Evolutionary conservation across 345 rosid species (phyloP).

Genomic region (Rhizophora mangle): DNA sequence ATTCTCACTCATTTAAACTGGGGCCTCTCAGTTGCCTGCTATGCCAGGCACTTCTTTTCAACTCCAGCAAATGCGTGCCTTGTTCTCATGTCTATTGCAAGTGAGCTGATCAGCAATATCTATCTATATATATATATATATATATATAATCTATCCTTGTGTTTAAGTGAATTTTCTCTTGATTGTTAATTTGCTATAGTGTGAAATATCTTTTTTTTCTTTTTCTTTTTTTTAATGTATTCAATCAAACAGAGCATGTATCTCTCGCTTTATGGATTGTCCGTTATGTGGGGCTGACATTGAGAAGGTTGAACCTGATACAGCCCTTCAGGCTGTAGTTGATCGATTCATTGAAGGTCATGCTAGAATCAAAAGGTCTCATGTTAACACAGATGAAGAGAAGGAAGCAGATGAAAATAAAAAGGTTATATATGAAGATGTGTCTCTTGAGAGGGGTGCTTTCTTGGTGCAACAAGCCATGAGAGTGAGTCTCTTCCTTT

Average conservation of each 20-base stretch:
- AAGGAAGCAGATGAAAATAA: constrained; percentile 42
- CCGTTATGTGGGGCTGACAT: constrained; percentile 97
- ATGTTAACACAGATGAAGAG: constrained; percentile 42
- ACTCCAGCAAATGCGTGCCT: constrained; percentile 76
- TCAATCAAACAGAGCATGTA: constrained; percentile 49
- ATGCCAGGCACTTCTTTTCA: constrained; percentile 85
- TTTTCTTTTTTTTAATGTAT: neutral
- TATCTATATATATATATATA: too few species aligned
- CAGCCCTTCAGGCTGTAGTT: constrained; percentile 66
- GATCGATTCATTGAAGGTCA: constrained; percentile 93
- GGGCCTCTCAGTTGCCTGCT: constrained; percentile 95
- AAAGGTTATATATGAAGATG: constrained; percentile 79
- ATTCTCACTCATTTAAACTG: constrained; percentile 81
- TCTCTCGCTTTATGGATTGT: constrained; percentile 80
- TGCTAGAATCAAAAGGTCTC: constrained; percentile 87
- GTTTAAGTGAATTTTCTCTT: neutral
- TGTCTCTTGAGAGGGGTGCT: constrained; percentile 91
- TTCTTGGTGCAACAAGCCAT: constrained; percentile 97
- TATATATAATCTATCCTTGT: too few species aligned
- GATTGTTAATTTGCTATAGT: neutral
- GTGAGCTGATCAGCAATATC: constrained; percentile 34
- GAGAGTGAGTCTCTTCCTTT: constrained; percentile 60
- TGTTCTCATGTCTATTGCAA: constrained; percentile 88
- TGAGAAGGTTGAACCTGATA: constrained; percentile 68
- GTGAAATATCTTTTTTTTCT: neutral